Evolutionary conservation across 2,329 filamentous ascomycete species (phyloP).

Genomic region (Arthrinium phaeospermum): DNA sequence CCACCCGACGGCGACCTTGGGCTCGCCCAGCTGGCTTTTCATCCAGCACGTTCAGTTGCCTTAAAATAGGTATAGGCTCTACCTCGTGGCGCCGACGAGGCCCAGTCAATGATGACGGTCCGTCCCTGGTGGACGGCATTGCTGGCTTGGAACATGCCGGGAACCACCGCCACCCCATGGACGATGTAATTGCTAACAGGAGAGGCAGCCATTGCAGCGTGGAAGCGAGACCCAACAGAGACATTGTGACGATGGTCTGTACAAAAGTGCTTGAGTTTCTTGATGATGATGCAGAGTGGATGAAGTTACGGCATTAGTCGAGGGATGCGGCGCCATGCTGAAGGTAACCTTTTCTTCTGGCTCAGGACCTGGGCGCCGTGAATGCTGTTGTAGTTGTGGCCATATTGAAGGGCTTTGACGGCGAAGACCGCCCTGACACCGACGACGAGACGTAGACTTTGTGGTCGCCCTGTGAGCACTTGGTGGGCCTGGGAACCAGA

Average conservation of each 20-base stretch:
- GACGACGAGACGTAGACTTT: constrained; percentile 28
- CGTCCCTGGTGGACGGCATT: no score
- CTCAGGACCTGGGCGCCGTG: constrained; percentile 26
- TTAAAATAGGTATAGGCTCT: constrained; percentile 23
- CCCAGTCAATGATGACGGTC: neutral
- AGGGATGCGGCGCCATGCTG: constrained; percentile 30
- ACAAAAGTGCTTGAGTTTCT: no score
- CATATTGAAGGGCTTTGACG: constrained; percentile 29
- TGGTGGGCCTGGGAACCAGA: constrained; percentile 22
- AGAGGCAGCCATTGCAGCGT: no score
- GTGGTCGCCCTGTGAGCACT: constrained; percentile 30
- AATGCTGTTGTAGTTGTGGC: constrained; percentile 30
- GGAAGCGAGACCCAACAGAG: no score
- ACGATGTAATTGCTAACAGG: no score
- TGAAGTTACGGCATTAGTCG: constrained; percentile 25
- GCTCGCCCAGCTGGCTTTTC: constrained; percentile 30
- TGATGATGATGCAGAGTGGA: no score
- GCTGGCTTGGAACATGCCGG: no score
- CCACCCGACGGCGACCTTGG: constrained; percentile 27
- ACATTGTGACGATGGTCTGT: no score
- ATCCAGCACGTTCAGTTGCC: constrained; percentile 28
- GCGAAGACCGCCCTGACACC: constrained; percentile 22
- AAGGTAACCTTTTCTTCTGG: constrained; percentile 25
- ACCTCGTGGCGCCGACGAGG: constrained; percentile 32
- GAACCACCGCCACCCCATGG: no score